Evolutionary conservation across 2,329 filamentous ascomycete genomes (phyloP), one percentile per base, ranked within the genome.

Genomic region (Apiospora sp.): DNA sequence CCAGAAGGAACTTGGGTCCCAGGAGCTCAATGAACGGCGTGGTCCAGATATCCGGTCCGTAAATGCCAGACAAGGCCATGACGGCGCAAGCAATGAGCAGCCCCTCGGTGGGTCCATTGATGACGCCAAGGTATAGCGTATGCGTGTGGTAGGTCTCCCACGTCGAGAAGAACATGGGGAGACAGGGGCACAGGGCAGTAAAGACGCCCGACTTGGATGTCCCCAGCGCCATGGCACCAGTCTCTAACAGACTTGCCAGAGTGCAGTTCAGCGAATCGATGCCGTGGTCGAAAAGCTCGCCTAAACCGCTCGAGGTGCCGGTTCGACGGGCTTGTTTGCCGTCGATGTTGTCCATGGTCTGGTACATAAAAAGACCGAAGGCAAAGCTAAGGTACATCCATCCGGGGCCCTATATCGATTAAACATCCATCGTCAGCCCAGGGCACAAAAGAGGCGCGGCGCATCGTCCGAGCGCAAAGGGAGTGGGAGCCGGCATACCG

Each of bases 91-190:
- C 96, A 75, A 99, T 92, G 70, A 98, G 91, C 46, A 99, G 87
- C 27, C 96, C 96, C 86, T 99, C 96, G 46, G 96, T 99, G 1
- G 96, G 96, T 0, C 96, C 96, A 82, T 99, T 99, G 89, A 99
- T 93, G 81, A 96, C 94, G 71, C 96, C 96, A 16, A 99, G 91
- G 83, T 98, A 99, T 7, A 99, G 87, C 0, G 96, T 98, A 82
- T 99, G 96, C 6, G 96, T 98, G 84, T 99, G 96, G 82, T 98
- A 99, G 0, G 96, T 99, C 85, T 99, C 96, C 96, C 96, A 99
- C 1, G 96, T 99, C 3, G 96, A 98, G 85, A 99, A 98, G 87
- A 98, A 99, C 96, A 99, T 99, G 73, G 96, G 94, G 64, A 99
- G 86, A 78, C 95, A 97, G 1, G 96, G 96, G 74, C 96, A 91